phyloP scores from a whole-genome alignment of 164 flowering plant genomes.

The Chimonanthus praecox region DNA sequence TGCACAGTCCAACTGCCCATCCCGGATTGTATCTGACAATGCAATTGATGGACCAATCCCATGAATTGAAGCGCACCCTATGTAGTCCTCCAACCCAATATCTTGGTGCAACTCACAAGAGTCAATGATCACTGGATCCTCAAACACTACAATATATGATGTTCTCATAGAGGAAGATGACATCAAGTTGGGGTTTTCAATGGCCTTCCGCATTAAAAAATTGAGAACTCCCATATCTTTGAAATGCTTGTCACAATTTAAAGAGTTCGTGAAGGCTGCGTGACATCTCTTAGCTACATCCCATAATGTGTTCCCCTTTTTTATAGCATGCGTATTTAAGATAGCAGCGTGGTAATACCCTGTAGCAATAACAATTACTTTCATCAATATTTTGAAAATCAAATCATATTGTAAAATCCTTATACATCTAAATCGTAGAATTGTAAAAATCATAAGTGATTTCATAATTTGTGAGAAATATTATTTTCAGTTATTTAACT shows the following conservation, averaged over 20 bases:
- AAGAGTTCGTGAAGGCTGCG: conserved; percentile 32
- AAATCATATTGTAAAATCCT: no score
- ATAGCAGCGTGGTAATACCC: conserved; percentile 82
- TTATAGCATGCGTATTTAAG: conserved; percentile 50
- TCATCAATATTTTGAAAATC: background rate
- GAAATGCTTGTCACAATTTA: conserved; percentile 66
- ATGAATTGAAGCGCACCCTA: conserved; percentile 68
- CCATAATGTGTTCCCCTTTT: conserved; percentile 56
- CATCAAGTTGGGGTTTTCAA: conserved; percentile 70
- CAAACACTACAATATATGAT: conserved; percentile 62
- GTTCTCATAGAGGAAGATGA: conserved; percentile 69
- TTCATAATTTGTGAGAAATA: no score
- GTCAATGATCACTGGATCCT: conserved; percentile 45
- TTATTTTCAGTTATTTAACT: no score
- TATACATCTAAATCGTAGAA: no score
- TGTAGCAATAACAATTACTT: conserved; percentile 12
- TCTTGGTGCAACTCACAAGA: conserved; percentile 21
- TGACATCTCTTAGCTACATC: conserved; percentile 54
- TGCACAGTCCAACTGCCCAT: conserved; percentile 57
- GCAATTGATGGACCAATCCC: conserved; percentile 78
- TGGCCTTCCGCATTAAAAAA: conserved; percentile 80
- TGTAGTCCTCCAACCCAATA: conserved; percentile 56
- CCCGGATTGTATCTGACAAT: conserved; percentile 54
- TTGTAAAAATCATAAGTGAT: no score
- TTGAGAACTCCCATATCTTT: conserved; percentile 76